Evolutionary conservation across 257 asterid species (phyloP).

Genomic region (Dorcoceras hygrometricum): DNA sequence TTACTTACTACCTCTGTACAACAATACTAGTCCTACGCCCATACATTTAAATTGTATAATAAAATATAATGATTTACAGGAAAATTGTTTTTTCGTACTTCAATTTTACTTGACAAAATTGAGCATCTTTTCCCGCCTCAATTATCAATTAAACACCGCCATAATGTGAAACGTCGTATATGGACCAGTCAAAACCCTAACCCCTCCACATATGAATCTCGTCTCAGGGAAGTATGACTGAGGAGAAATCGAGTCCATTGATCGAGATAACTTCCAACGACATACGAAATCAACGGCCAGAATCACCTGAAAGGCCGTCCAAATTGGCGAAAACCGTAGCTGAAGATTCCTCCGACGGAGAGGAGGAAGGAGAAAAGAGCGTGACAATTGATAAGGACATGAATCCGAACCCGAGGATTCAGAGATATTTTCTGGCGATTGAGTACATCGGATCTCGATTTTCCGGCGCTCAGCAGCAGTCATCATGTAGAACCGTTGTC

Average conservation of each 20-base stretch:
- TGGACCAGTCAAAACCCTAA: neutral
- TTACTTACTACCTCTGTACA: no score
- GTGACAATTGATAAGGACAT: conserved; percentile 30
- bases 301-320: conserved; percentile 51
- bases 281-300: conserved; percentile 31
- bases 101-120: no score
- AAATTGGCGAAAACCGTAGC: conserved; percentile 43
- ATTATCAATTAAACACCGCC: conserved; percentile 19
- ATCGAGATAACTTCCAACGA: no score
- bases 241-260: conserved; percentile 29
- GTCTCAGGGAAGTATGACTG: conserved; percentile 34
- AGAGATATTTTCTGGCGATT: conserved; percentile 71
- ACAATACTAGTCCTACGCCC: no score
- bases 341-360: conserved; percentile 28
- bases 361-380: conserved; percentile 28
- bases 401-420: conserved; percentile 51
- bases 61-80: no score
- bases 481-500: conserved; percentile 66
- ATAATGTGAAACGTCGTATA: no score
- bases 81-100: no score
- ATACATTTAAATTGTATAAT: no score
- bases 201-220: no score
- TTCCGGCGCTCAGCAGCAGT: conserved; percentile 84
- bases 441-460: conserved; percentile 90
- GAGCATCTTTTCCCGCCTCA: no score